phyloP scores from a whole-genome alignment of 2,329 filamentous ascomycete species.

The Neophaeococcomyces aloes region DNA sequence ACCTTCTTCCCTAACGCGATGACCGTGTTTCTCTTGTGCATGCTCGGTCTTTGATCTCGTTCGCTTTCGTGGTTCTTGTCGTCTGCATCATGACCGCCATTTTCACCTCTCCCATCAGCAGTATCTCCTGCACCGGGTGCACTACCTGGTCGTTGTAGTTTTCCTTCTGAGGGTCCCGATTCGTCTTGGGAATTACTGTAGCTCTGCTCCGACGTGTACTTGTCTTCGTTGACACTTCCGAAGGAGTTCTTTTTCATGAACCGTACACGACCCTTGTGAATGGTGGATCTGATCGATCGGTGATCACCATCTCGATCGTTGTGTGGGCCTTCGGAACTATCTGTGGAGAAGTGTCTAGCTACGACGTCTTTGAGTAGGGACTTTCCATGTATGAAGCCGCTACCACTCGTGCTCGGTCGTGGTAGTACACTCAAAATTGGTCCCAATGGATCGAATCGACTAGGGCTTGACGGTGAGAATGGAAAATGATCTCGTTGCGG shows the following conservation, averaged over 20 bases:
- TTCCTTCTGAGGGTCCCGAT: not conserved
- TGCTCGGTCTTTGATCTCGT: conserved; percentile 3
- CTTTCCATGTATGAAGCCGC: conserved; percentile 10
- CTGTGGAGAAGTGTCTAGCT: conserved; percentile 15
- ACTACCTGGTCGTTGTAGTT: not conserved
- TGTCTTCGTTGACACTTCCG: not conserved
- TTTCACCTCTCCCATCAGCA: conserved; percentile 10
- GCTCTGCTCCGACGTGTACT: not conserved
- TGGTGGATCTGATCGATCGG: not conserved
- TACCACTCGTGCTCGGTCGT: conserved; percentile 6
- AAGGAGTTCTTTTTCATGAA: conserved; percentile 8
- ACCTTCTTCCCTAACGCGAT: conserved; percentile 35
- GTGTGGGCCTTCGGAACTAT: conserved; percentile 7
- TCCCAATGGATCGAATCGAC: conserved; percentile 4
- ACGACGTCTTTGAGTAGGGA: conserved; percentile 19
- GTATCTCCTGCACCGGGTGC: conserved; percentile 1
- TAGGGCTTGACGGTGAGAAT: conserved; percentile 1
- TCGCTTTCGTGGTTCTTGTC: not conserved
- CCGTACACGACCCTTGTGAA: conserved; percentile 14
- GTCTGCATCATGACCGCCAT: conserved; percentile 4
- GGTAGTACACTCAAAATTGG: conserved; percentile 2
- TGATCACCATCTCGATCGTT: too few relatives aligned
- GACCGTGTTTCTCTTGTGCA: conserved; percentile 27
- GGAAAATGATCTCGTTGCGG: conserved; percentile 2
- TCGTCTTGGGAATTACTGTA: not conserved